Conservation (phyloP, 140 eudicot species). For the Erigeron philadelphicus region DNA sequence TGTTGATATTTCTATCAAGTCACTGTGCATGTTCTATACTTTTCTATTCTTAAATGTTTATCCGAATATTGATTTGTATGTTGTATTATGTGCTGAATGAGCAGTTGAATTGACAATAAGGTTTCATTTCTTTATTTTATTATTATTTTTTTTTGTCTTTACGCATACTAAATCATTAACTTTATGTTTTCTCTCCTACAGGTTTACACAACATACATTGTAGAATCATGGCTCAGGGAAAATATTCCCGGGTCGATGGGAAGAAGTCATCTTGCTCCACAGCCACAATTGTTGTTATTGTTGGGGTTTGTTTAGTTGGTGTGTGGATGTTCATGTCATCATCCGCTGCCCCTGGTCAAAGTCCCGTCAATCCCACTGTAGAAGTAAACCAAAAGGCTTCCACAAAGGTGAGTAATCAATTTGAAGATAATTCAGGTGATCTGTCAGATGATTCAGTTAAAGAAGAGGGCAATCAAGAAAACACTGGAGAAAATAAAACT, state of each 20-base stretch:
- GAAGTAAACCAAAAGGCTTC: constrained; percentile 32
- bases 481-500: constrained; percentile 22
- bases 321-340: constrained; percentile 66
- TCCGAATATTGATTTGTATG: background rate
- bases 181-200: constrained; percentile 1
- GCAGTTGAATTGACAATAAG: too few species aligned
- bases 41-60: background rate
- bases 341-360: constrained; percentile 47
- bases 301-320: constrained; percentile 49
- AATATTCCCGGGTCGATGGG: constrained; percentile 62
- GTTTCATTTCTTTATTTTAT: too few species aligned
- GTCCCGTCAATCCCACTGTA: constrained; percentile 29
- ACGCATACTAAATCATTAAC: constrained; percentile 8
- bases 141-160: background rate
- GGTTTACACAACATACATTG: constrained; percentile 13
- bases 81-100: background rate
- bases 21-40: background rate
- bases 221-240: constrained; percentile 52
- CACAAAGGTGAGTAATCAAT: constrained; percentile 35
- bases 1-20: background rate
- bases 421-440: constrained; percentile 48
- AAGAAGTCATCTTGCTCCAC: constrained; percentile 56
- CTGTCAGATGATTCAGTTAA: constrained; percentile 44
- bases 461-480: constrained; percentile 23
- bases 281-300: constrained; percentile 42